Evolutionary conservation across 2,329 filamentous ascomycete species (phyloP).

Genomic region (Biscogniauxia sp.): DNA sequence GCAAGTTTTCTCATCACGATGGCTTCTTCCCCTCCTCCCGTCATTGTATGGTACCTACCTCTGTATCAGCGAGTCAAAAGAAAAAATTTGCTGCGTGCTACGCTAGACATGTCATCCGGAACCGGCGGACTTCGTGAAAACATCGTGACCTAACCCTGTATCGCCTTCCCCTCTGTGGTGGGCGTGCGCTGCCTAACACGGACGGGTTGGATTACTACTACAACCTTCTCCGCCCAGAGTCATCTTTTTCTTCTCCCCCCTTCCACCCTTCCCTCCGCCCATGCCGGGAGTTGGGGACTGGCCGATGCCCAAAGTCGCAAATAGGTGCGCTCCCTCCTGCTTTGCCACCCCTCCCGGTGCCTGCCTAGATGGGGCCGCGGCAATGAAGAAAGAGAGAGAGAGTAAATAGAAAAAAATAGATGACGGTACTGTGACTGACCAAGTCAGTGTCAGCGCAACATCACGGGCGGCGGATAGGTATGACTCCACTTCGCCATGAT

Average conservation of each 20-base stretch:
- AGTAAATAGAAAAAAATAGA: no score
- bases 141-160: not conserved
- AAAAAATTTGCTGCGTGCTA: no score
- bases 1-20: not conserved
- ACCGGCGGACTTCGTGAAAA: not conserved
- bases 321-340: no score
- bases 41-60: not conserved
- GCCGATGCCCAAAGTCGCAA: no score
- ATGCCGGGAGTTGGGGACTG: not conserved
- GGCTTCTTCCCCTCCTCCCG: not conserved
- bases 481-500: no score
- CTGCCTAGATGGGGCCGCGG: no score
- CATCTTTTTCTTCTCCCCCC: not conserved
- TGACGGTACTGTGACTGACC: no score
- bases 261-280: not conserved
- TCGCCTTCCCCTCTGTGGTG: not conserved
- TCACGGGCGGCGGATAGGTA: no score
- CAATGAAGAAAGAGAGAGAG: no score
- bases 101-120: not conserved
- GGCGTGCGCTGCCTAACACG: not conserved
- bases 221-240: not conserved
- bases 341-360: no score
- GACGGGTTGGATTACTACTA: not conserved
- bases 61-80: no score
- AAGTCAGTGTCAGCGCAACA: no score